Percentiles rank a stretch among this genome's conserved stretches.
These are phyloP conservation scores for Coemansia sp. DNA, from an alignment of 371 early-diverging fungal genomes.

Conservation along the genomic window DNA sequence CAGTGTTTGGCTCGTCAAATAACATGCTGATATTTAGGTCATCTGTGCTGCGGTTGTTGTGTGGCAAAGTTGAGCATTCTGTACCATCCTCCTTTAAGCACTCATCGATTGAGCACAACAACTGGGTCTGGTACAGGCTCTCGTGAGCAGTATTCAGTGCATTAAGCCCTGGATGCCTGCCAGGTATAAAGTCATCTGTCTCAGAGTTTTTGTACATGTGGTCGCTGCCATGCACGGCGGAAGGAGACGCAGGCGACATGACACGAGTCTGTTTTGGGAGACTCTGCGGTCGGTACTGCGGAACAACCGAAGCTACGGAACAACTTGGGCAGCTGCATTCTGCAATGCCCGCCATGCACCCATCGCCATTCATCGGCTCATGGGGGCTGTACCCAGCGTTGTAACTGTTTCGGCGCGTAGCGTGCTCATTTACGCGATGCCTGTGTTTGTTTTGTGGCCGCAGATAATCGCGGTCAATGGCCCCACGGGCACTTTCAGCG, in stretches of 20 bases:
- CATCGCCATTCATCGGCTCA: neutral
- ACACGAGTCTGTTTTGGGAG: conserved; percentile 3
- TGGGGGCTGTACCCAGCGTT: conserved; percentile 4
- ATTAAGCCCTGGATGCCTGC: neutral
- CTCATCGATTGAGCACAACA: conserved; percentile 32
- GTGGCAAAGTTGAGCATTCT: neutral
- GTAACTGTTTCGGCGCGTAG: conserved; percentile 1
- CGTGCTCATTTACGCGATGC: neutral
- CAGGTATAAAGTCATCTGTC: neutral
- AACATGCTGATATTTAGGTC: conserved; percentile 28
- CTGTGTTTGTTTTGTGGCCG: neutral
- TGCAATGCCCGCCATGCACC: conserved; percentile 2
- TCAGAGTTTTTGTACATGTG: neutral
- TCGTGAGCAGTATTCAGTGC: neutral
- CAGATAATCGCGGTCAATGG: conserved; percentile 8
- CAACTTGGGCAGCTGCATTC: conserved; percentile 10
- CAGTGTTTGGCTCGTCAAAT: conserved; percentile 22
- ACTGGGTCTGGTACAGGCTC: neutral
- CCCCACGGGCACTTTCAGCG: neutral
- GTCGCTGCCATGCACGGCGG: neutral
- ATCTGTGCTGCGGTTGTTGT: conserved; percentile 2
- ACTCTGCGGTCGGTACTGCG: conserved; percentile 3
- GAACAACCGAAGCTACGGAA: conserved; percentile 8
- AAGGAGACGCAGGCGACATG: neutral
- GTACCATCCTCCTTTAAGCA: conserved; percentile 20